Evolutionary conservation across 1,139 yeast species (phyloP).

Genomic region (Yamadazyma pseudoaaseri): DNA sequence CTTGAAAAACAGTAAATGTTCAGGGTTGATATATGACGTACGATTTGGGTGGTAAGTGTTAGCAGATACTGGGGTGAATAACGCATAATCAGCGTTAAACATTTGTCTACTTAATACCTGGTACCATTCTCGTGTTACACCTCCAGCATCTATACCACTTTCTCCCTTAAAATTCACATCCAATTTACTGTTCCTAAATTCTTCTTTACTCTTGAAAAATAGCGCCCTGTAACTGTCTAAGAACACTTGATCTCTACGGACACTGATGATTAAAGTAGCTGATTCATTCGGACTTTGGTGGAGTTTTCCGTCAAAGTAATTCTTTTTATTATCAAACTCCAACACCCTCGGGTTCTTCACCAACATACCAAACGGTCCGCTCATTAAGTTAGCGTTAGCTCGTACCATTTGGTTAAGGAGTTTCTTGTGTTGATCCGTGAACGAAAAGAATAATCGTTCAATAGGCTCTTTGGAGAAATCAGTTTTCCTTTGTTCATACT

Average conservation of each 20-base stretch:
- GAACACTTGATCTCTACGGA: conserved; percentile 89
- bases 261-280: conserved; percentile 57
- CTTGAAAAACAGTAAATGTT: conserved; percentile 87
- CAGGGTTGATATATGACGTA: conserved; percentile 90
- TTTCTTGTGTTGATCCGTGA: conserved; percentile 88
- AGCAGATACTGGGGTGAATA: conserved; percentile 87
- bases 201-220: conserved; percentile 77
- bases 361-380: conserved; percentile 91
- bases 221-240: conserved; percentile 85
- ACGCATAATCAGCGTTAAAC: conserved; percentile 95
- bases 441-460: conserved; percentile 77
- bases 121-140: conserved; percentile 96
- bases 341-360: conserved; percentile 86
- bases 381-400: conserved; percentile 88
- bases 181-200: conserved; percentile 69
- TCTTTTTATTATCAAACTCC: conserved; percentile 92
- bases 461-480: conserved; percentile 77
- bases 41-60: conserved; percentile 96
- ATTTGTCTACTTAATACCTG: conserved; percentile 92
- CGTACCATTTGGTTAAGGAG: conserved; percentile 91
- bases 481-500: conserved; percentile 56
- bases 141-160: conserved; percentile 98
- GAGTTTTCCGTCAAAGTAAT: conserved; percentile 75
- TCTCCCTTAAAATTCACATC: conserved; percentile 88
- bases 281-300: conserved; percentile 48